A percentile compares a stretch with the other conserved stretches of the same genome.
Evolutionary conservation across 2,329 filamentous ascomycete species (phyloP).

Genomic region (Penicillium fuscoglaucum): DNA sequence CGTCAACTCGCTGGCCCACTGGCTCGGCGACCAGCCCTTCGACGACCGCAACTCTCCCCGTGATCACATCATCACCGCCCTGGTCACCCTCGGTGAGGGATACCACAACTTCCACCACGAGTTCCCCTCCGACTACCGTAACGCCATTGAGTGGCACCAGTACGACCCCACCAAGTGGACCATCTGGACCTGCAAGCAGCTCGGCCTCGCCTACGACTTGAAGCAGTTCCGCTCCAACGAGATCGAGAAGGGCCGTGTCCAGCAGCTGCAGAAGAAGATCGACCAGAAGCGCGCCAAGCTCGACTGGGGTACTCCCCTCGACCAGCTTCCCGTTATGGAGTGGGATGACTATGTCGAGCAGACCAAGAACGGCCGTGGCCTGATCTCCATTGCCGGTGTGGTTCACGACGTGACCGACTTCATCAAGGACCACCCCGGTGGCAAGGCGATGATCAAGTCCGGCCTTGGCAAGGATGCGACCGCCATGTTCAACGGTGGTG

Average conservation of each 20-base stretch:
- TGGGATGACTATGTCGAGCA: slow-evolving; percentile 84
- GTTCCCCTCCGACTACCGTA: slow-evolving; percentile 90
- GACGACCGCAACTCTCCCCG: slow-evolving; percentile 89
- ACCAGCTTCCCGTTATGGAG: slow-evolving; percentile 79
- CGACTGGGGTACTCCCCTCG: slow-evolving; percentile 83
- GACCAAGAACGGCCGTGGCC: slow-evolving; percentile 72
- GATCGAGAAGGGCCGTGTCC: slow-evolving; percentile 86
- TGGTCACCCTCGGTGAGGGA: slow-evolving; percentile 82
- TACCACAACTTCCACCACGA: slow-evolving; percentile 98
- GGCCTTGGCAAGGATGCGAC: slow-evolving; percentile 86
- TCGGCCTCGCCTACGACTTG: slow-evolving; percentile 80
- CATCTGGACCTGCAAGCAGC: slow-evolving; percentile 80
- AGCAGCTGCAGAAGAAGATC: slow-evolving; percentile 90
- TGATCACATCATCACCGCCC: slow-evolving; percentile 81
- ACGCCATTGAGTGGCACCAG: slow-evolving; percentile 87
- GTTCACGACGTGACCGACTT: slow-evolving; percentile 83
- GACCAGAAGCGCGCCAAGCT: slow-evolving; percentile 80
- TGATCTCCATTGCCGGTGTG: slow-evolving; percentile 77
- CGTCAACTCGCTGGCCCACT: slow-evolving; percentile 87
- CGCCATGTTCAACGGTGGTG: slow-evolving; percentile 87
- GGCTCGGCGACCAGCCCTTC: slow-evolving; percentile 88
- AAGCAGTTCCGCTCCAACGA: slow-evolving; percentile 91
- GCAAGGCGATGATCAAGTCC: slow-evolving; percentile 79
- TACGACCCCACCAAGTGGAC: slow-evolving; percentile 91
- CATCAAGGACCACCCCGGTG: slow-evolving; percentile 87